Base-by-base conservation (phyloP, 352 stramenopile species). In the Blastocystis hominis region DNA sequence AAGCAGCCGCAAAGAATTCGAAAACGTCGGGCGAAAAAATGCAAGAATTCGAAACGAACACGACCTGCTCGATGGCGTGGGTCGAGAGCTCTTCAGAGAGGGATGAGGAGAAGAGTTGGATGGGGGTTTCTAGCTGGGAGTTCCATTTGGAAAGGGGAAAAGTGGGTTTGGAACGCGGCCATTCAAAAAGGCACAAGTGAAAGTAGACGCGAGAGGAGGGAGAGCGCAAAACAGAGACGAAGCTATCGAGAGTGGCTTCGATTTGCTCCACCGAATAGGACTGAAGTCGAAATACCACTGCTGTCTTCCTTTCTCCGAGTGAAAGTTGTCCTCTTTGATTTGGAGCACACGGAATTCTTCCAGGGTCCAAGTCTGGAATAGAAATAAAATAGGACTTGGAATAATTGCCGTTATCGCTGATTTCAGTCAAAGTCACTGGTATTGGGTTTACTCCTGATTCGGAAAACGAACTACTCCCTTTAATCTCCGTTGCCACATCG, bases 311-410 rank as follows among this genome's bases (percentile, higher is more conserved):
- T 40, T 80, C 69, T 20, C 69, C 69, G 15, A 80, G 61, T 4
- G 69, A 40, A 40, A 63, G 62, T 15, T 53, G 47, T 64, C 47
- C 69, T 63, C 40, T 36, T n/a, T 47, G 15, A 36, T 44, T 64
- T 40, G 20, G 7, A 34, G 69, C 36, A 40, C 61, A 80, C 5
- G 69, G 69, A 62, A 62, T 80, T 40, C 69, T 20, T 20, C 69
- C 69, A 30, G 69, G 24, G 62, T 80, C 69, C 10, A 80, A 46
- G 54, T 80, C 69, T n/a, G 69, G 69, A 61, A 80, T 61, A 61
- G 24, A 30, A 30, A 30, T 30, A 30, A 30, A 30, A 30, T 30
- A 30, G 24, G 24, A 30, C 24, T 30, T 30, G 24, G 24, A 30
- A 30, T 30, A 30, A 30, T 30, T 80, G 42, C 13, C 54, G 50